Base-by-base conservation (phyloP, 306 rosid species). In the Herpetospermum pedunculosum region DNA sequence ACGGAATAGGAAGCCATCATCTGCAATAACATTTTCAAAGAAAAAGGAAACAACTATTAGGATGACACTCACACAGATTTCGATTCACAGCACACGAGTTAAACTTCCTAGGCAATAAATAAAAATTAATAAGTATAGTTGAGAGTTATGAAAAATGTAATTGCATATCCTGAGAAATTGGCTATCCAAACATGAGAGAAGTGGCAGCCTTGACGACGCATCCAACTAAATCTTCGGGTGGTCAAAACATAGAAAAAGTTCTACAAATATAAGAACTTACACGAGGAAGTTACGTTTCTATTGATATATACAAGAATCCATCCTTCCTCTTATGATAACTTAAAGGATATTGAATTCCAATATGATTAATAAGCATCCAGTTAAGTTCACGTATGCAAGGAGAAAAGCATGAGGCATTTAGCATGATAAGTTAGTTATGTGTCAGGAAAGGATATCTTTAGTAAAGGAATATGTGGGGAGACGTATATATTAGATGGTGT, bases 1-100 rank as follows among this genome's bases (percentile, higher is more conserved):
- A 94, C 97, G 23, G 98, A 94, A 83, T 94, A 94, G 48, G 98
- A 94, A 46, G 98, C 98, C 98, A 94, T 91, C 96, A 85, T 94
- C 98, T 94, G 98, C 76, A 78, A 86, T 46, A 70, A 63, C 79
- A 83, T 71, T 70, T 75, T 74, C 81, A 80, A 77, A 21, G 50
- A 79, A 23, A 73, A 75, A 58, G 30, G 53, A 77, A 67, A 49
- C 47, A 38, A 78, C 57, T 72, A 57, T 76, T 70, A 85, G 84
- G 72, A 83, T 70, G 68, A 70, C 75, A 75, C 73, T 46, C 70
- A 19, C 49, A 55, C 73, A 37, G 70, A 73, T 25, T 58, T 26
- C 26, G 4, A 13, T 73, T 38, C 82, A 30, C 64, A 78, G 16
- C 11, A 58, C n/a, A 43, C 28, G 35, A 60, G 64, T 30, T 4